Evolutionary conservation across 2,329 filamentous ascomycete genomes (phyloP), one percentile per base, ranked within the genome.

Genomic region (Aspergillus ochraceoroseus): DNA sequence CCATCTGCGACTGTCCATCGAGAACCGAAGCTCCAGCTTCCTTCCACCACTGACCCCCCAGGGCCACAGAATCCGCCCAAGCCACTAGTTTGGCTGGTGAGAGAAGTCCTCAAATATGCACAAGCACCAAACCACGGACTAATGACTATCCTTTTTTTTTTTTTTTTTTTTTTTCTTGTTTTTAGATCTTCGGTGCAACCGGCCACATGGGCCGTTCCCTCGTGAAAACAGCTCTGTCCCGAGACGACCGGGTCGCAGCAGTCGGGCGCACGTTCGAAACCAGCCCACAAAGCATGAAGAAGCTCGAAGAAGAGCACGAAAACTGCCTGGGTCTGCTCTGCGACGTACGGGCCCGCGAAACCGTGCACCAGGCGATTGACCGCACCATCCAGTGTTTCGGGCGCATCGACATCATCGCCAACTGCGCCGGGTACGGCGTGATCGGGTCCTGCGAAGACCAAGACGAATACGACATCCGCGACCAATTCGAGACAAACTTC

Each of bases 401-500:
- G 0, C 80, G 80, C 44, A 77, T 95, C 49, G 90, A 96, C 60
- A 79, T 95, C 36, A 83, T 96, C 43, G 89, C 84, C 54, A 96
- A 95, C 65, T 95, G 88, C 67, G 89, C 87, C 8, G 90, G 90
- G 11, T 95, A 95, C 66, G 90, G 89, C 38, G 88, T 98, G 38
- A 94, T 96, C 53, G 90, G 87, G 18, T 83, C 90, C 1, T 95
- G 89, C 65, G 92, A 96, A 67, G 92, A 96, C 66, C 92, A 96
- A 68, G 88, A 95, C 63, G 87, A 95, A 61, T 83, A 88, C 63
- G 92, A 96, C 60, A 78, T 96, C 53, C 85, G 88, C 43, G 90
- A 94, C 57, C 92, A 96, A 65, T 95, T 96, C 67, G 87, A 94
- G 71, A 95, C 89, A 14, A 98, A 98, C 65, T 95, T 95, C 65